Evolutionary conservation across 192 early-diverging fungal genomes (phyloP), one percentile per base, ranked within the genome.

Genomic region (Dimargaris verticillata): DNA sequence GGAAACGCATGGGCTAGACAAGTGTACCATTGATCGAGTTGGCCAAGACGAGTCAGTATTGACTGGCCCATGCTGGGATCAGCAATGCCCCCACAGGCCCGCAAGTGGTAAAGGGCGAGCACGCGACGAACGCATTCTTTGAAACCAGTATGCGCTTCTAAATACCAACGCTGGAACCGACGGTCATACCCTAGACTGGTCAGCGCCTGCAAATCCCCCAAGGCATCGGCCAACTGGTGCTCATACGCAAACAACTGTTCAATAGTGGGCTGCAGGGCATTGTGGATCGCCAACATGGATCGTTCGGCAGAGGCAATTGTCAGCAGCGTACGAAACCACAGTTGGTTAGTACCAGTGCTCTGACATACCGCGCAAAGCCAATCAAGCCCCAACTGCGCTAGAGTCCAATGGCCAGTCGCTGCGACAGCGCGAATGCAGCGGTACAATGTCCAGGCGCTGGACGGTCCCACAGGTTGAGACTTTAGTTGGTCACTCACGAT

Each of bases 141-240:
- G 28, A 55, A 26, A 18, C 28, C 28, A 5, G n/a, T 18, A 28
- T 55, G 53, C 7, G 18, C 18, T 7, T 9, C 6, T n/a, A 55
- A 14, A 55, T 33, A 55, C 28, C 53, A 26, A 6, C 26, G 18
- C 53, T 55, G 53, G 53, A 55, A 55, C 17, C 28, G 25, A 1
- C 53, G 53, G 26, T 55, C 53, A 55, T 26, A 55, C 25, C 53
- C 53, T n/a, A 55, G n/a, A n/a, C 28, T 33, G 13, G 26, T 29
- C 10, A 55, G n/a, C 10, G 53, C 53, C 28, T n/a, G 28, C n/a
- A 55, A 28, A 15, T 18, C 7, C 25, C 28, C 53, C 13, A 28
- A 10, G 33, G 26, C 53, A 6, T 55, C 53, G 28, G 17, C 12
- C 2, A 29, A 18, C 53, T 17, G 25, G 11, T 26, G 53, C 9